Evolutionary conservation across 2,329 filamentous ascomycete genomes (phyloP).

Genomic region (Pseudogymnoascus sp.): DNA sequence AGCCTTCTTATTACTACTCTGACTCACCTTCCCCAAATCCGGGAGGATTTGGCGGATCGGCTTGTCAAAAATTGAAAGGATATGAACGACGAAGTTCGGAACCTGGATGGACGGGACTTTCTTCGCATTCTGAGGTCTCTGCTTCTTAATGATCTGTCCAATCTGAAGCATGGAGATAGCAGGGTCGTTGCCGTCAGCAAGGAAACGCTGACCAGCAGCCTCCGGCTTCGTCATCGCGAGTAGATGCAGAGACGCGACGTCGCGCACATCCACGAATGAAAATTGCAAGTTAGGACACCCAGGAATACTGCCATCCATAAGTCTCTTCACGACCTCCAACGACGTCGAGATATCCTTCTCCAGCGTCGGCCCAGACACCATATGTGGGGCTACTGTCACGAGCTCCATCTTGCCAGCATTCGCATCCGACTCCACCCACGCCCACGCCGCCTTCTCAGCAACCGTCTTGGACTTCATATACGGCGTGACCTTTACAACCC

Average conservation of each 20-base stretch:
- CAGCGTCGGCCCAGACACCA: slow-evolving; percentile 27
- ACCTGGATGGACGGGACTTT: slow-evolving; percentile 7
- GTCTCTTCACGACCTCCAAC: slow-evolving; percentile 20
- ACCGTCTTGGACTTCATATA: slow-evolving; percentile 30
- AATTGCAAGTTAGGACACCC: slow-evolving; percentile 23
- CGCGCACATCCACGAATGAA: slow-evolving; percentile 26
- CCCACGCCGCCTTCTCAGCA: slow-evolving; percentile 29
- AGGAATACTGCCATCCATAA: slow-evolving; percentile 26
- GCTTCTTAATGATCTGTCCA: slow-evolving; percentile 19
- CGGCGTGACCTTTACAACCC: slow-evolving; percentile 13
- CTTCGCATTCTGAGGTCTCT: slow-evolving; percentile 9
- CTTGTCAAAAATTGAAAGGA: not conserved
- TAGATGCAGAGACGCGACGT: slow-evolving; percentile 27
- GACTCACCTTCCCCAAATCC: not conserved
- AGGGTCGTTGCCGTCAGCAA: slow-evolving; percentile 10
- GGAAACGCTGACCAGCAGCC: slow-evolving; percentile 23
- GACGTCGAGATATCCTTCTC: slow-evolving; percentile 20
- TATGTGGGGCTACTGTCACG: slow-evolving; percentile 24
- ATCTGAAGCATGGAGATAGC: slow-evolving; percentile 19
- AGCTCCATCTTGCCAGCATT: slow-evolving; percentile 21
- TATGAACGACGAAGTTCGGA: slow-evolving; percentile 9
- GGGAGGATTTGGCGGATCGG: not conserved
- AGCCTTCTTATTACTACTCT: slow-evolving; percentile 5
- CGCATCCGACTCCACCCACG: slow-evolving; percentile 26
- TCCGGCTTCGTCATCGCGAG: slow-evolving; percentile 23